Conservation (phyloP, 1,284 basidiomycete species). For the Ganoderma lingzhi region DNA sequence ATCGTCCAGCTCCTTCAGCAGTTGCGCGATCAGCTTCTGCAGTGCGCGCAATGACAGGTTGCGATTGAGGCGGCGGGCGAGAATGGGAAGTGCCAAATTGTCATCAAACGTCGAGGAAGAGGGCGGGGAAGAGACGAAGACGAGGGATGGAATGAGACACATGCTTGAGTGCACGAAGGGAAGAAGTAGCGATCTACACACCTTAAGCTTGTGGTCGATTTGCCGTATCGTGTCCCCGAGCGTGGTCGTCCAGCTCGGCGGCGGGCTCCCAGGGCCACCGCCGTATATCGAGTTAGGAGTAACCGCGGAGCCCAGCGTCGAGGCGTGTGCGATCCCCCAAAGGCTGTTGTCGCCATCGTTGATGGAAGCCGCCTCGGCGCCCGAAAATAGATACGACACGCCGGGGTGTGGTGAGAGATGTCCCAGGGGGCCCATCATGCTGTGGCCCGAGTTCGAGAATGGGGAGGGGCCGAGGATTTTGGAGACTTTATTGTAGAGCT, state of each 20-base stretch:
- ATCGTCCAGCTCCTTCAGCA: slow-evolving; percentile 85
- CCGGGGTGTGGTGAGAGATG: slow-evolving; percentile 78
- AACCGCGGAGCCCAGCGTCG: slow-evolving; percentile 30
- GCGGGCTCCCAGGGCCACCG: slow-evolving; percentile 55
- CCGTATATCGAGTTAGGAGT: slow-evolving; percentile 42
- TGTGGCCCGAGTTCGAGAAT: slow-evolving; percentile 67
- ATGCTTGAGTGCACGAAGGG: not conserved
- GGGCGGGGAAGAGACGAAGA: not conserved
- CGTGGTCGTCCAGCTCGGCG: slow-evolving; percentile 64
- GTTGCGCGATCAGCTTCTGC: slow-evolving; percentile 79
- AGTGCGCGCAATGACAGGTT: slow-evolving; percentile 13
- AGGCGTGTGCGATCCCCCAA: slow-evolving; percentile 75
- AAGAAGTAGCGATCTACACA: slow-evolving; percentile 43
- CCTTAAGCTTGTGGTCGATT: slow-evolving; percentile 85
- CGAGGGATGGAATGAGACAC: slow-evolving; percentile 13
- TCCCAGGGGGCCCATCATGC: slow-evolving; percentile 82
- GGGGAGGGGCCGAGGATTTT: slow-evolving; percentile 82
- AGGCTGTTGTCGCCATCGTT: slow-evolving; percentile 60
- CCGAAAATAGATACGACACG: slow-evolving; percentile 79
- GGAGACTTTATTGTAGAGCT: slow-evolving; percentile 86
- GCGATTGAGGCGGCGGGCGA: not conserved
- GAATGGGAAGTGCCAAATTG: too few species aligned
- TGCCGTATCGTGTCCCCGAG: slow-evolving; percentile 81
- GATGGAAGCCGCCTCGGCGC: slow-evolving; percentile 41
- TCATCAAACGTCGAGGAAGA: too few species aligned